These are phyloP conservation scores for Mitragyna speciosa DNA, from an alignment of 257 asterid species.

Conservation along the genomic window DNA sequence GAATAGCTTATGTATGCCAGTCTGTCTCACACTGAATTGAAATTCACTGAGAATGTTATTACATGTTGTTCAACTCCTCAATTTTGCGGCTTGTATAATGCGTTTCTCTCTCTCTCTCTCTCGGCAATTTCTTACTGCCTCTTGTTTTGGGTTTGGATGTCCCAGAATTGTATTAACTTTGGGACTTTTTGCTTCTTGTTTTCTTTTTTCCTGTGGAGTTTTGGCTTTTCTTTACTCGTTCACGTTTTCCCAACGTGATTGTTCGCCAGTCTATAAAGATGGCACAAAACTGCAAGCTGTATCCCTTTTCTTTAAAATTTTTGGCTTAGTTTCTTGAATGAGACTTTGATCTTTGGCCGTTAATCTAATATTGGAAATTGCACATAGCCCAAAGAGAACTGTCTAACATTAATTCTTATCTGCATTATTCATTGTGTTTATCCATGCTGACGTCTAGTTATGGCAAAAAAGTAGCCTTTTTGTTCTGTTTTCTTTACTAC, in stretches of 20 bases:
- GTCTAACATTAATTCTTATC: not conserved
- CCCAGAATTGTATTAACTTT: not conserved
- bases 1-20: no score
- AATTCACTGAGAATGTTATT: no score
- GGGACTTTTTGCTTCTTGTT: not conserved
- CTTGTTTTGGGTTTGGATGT: not conserved
- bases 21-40: no score
- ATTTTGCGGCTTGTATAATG: not conserved
- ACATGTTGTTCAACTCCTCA: not conserved
- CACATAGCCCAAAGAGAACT: not conserved
- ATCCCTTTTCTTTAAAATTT: not conserved
- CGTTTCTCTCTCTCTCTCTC: no score
- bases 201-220: not conserved
- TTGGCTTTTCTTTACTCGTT: not conserved
- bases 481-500: not conserved
- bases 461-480: not conserved
- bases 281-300: no score
- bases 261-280: not conserved
- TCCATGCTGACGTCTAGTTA: not conserved
- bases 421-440: not conserved
- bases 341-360: not conserved
- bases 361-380: not conserved
- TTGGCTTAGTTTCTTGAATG: not conserved
- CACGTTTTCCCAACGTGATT: not conserved
- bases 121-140: not conserved